phyloP scores from a whole-genome alignment of 306 rosid species.

The Prosopis cineraria region DNA sequence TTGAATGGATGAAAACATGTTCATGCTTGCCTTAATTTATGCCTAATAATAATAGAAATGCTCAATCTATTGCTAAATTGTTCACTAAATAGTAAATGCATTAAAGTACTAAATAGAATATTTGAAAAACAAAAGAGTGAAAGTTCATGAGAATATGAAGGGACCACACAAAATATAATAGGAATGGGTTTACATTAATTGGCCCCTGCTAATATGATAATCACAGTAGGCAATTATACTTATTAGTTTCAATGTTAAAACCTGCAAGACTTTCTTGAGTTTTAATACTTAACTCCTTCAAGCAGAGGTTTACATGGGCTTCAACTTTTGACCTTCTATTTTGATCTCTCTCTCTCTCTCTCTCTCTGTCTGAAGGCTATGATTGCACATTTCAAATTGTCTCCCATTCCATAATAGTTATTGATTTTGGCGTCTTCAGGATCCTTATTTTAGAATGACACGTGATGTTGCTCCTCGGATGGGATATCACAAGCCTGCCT shows the following conservation, averaged over 20 bases:
- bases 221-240: neutral
- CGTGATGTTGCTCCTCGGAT: constrained; percentile 92
- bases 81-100: neutral
- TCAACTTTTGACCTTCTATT: neutral
- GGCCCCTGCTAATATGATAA: neutral
- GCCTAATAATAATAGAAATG: neutral
- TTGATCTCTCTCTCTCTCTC: constrained; percentile 6
- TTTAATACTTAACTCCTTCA: neutral
- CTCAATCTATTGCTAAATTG: neutral
- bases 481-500: constrained; percentile 81
- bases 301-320: neutral
- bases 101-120: neutral
- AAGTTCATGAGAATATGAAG: neutral
- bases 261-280: neutral
- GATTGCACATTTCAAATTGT: constrained; percentile 14
- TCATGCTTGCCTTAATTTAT: neutral
- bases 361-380: neutral
- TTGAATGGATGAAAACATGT: neutral
- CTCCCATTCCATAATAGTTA: constrained; percentile 4
- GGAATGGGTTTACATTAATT: neutral
- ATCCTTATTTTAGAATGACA: constrained; percentile 98
- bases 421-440: constrained; percentile 56
- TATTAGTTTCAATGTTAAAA: neutral
- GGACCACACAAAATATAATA: neutral
- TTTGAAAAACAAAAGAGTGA: neutral